These are phyloP conservation scores for Malus fusca DNA, from an alignment of 306 rosid genomes.

Conservation along the genomic window DNA sequence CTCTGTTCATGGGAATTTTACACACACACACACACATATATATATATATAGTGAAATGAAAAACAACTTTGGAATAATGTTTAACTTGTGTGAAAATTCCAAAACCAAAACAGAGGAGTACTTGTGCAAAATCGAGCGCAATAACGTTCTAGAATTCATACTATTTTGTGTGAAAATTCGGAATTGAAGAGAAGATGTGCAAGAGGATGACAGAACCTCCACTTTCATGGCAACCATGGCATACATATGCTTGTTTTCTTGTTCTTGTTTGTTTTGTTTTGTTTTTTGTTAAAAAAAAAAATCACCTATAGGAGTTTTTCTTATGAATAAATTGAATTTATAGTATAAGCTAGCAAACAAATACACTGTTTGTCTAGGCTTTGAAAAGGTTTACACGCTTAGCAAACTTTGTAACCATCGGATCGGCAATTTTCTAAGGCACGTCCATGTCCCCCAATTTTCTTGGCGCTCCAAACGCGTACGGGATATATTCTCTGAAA, in stretches of 20 bases:
- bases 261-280: background rate
- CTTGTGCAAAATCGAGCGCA: too few species aligned
- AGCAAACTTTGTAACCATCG: background rate
- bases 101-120: too few species aligned
- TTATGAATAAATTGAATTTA: background rate
- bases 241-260: background rate
- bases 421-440: background rate
- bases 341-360: background rate
- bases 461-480: background rate
- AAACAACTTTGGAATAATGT: background rate
- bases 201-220: background rate
- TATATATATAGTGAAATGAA: background rate
- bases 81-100: background rate
- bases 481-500: background rate
- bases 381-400: background rate
- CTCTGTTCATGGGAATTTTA: too few species aligned
- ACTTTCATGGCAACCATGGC: background rate
- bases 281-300: background rate
- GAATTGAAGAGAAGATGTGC: background rate
- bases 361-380: background rate
- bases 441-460: background rate
- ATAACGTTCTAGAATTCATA: too few species aligned
- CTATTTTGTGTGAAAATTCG: background rate
- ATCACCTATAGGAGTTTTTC: background rate
- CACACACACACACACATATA: too few species aligned